Evolutionary conservation across 805 yeast genomes (phyloP).

Genomic region (Yarrowia sp.): DNA sequence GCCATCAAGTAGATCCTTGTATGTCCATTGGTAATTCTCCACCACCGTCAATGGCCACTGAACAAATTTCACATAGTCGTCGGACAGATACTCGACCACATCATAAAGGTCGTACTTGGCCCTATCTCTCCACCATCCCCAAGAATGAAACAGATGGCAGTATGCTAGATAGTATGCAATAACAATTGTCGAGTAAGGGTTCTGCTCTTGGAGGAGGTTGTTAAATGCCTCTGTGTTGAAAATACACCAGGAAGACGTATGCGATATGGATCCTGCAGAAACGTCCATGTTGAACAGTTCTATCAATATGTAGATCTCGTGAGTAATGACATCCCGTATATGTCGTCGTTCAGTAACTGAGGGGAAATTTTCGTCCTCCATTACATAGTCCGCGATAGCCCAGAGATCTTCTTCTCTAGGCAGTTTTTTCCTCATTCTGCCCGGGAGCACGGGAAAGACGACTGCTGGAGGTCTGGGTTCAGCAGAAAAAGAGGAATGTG

Average conservation of each 20-base stretch:
- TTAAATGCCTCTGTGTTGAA: neutral
- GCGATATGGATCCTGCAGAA: neutral
- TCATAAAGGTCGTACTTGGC: neutral
- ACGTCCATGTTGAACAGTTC: neutral
- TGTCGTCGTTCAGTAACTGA: neutral
- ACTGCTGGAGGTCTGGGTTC: neutral
- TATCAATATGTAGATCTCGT: neutral
- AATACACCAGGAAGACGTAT: neutral
- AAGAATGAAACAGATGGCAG: neutral
- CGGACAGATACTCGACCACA: neutral
- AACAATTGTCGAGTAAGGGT: neutral
- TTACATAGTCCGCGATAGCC: neutral
- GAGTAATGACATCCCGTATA: neutral
- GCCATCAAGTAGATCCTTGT: neutral
- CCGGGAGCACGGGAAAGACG: neutral
- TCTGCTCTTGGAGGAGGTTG: neutral
- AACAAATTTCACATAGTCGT: neutral
- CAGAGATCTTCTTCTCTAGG: neutral
- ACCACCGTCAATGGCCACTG: neutral
- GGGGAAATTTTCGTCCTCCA: neutral
- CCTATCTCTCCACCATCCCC: neutral
- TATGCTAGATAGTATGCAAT: neutral
- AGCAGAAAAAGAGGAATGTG: neutral
- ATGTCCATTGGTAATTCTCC: neutral
- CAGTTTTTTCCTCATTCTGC: neutral